Conservation (phyloP, 2,329 filamentous ascomycete species). For the Stachybotrys chartarum region DNA sequence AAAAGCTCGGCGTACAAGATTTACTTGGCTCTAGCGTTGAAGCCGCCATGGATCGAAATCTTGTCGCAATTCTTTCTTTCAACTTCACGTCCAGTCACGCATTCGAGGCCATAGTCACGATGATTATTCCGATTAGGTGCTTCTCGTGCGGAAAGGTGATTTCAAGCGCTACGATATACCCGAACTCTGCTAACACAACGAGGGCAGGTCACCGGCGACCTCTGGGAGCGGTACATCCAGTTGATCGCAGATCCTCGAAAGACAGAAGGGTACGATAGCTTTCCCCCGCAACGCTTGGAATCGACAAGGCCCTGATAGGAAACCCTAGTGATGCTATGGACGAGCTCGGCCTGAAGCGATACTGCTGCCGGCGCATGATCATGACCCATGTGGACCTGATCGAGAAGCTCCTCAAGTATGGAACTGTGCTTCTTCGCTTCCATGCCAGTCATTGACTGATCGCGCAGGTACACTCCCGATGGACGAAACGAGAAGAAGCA, state of each 20-base stretch:
- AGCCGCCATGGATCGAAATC: not conserved
- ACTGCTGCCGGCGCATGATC: slow-evolving; percentile 98
- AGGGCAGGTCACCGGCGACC: slow-evolving; percentile 81
- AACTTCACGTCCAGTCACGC: not conserved
- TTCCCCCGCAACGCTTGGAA: not conserved
- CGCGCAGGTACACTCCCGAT: slow-evolving; percentile 50
- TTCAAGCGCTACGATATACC: not conserved
- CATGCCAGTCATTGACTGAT: not conserved
- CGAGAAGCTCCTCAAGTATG: slow-evolving; percentile 92
- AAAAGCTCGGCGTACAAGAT: slow-evolving; percentile 22
- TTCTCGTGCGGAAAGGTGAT: slow-evolving; percentile 97
- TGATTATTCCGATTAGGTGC: slow-evolving; percentile 98
- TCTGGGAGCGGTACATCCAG: slow-evolving; percentile 93
- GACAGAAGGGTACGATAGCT: slow-evolving; percentile 58
- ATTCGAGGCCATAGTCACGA: slow-evolving; percentile 39
- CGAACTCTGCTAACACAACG: slow-evolving; percentile 18
- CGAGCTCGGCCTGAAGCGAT: slow-evolving; percentile 83
- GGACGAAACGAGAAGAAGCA: slow-evolving; percentile 57
- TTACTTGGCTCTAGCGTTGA: slow-evolving; percentile 9
- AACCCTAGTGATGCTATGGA: slow-evolving; percentile 82
- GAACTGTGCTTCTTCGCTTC: not conserved
- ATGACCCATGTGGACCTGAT: slow-evolving; percentile 99
- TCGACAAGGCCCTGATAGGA: slow-evolving; percentile 14
- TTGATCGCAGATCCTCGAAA: slow-evolving; percentile 69
- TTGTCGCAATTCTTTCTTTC: not conserved